Evolutionary conservation across 768 basidiomycete genomes (phyloP).

Genomic region (Lentinula aciculospora): DNA sequence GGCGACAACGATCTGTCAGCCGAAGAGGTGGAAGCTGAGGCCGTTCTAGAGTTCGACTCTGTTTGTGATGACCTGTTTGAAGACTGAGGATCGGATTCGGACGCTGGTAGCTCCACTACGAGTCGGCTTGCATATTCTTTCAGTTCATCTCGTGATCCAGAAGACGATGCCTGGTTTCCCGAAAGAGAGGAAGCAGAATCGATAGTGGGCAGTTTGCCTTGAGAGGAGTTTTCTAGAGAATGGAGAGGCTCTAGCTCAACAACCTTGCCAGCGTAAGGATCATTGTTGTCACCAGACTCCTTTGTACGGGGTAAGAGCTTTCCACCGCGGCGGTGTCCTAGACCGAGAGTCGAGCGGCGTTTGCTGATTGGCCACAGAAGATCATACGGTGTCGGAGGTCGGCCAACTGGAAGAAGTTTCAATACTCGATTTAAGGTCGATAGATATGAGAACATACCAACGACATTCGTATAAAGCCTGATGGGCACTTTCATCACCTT

Average conservation of each 20-base stretch:
- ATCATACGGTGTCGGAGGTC: constrained; percentile 66
- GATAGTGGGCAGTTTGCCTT: not conserved
- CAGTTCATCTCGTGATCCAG: not conserved
- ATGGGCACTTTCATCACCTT: constrained; percentile 89
- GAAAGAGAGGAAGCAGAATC: not conserved
- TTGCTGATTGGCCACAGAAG: constrained; percentile 71
- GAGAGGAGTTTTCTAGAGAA: not conserved
- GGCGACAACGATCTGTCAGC: not conserved
- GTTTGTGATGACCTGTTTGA: no score
- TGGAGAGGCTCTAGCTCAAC: constrained; percentile 22
- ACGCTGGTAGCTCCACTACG: not conserved
- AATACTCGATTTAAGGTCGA: constrained; percentile 35
- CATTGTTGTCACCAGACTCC: not conserved
- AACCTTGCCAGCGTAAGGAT: constrained; percentile 26
- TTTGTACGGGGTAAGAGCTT: not conserved
- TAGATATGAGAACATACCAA: constrained; percentile 19
- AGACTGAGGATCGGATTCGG: not conserved
- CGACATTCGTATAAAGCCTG: constrained; percentile 82
- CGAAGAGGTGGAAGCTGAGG: not conserved
- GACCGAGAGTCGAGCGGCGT: constrained; percentile 13
- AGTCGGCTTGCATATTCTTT: constrained; percentile 8
- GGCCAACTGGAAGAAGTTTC: constrained; percentile 32
- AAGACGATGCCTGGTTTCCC: not conserved
- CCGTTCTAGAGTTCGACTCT: no score
- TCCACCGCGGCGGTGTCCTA: constrained; percentile 5